These are phyloP conservation scores for Botrytis elliptica DNA, from an alignment of 2,329 filamentous ascomycete species.

Conservation along the genomic window DNA sequence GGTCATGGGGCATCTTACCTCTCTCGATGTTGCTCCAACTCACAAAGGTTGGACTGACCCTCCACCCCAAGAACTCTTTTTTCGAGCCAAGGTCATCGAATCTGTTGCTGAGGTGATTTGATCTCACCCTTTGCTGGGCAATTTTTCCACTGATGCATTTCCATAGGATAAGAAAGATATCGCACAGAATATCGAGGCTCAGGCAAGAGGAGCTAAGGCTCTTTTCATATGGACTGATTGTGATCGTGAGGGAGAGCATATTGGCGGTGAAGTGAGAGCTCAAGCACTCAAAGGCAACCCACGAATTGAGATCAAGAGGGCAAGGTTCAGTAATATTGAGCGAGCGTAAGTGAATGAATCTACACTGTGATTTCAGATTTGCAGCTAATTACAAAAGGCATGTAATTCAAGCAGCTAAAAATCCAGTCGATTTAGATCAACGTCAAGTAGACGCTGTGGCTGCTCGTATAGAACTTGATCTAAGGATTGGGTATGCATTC, in stretches of 20 bases:
- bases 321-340: constrained; percentile 94
- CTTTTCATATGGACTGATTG: constrained; percentile 99
- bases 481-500: constrained; percentile 89
- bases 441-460: constrained; percentile 83
- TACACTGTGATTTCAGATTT: neutral
- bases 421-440: constrained; percentile 77
- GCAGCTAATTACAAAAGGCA: constrained; percentile 55
- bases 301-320: constrained; percentile 75
- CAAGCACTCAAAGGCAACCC: constrained; percentile 74
- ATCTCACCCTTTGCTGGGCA: neutral
- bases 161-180: constrained; percentile 76
- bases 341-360: constrained; percentile 60
- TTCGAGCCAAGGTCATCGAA: constrained; percentile 73
- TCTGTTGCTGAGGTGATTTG: constrained; percentile 62
- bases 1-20: constrained; percentile 83
- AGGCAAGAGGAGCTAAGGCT: constrained; percentile 69
- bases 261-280: constrained; percentile 84
- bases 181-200: constrained; percentile 78
- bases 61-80: constrained; percentile 68
- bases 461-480: constrained; percentile 86
- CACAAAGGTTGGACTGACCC: constrained; percentile 77
- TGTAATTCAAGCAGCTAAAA: constrained; percentile 77
- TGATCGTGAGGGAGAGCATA: constrained; percentile 95
- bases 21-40: constrained; percentile 70
- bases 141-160: constrained; percentile 15